Percentiles rank a stretch among this genome's conserved stretches.
Conservation (phyloP, 805 yeast species). For the Yamadazyma paraphyllophila region DNA sequence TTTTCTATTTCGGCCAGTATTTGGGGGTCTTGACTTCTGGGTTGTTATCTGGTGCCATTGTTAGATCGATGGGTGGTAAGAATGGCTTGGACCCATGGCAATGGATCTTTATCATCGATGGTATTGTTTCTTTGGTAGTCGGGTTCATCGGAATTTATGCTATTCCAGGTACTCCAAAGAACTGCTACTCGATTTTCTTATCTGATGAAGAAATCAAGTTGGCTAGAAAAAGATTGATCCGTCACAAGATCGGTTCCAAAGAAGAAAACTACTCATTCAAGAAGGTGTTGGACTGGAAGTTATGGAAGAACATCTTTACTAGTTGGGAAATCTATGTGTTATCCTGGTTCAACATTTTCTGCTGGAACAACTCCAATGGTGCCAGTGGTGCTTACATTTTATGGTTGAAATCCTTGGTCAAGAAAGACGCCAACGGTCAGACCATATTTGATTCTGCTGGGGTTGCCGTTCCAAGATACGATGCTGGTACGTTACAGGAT, state of each 20-base stretch:
- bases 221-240: conserved; percentile 27
- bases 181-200: conserved; percentile 34
- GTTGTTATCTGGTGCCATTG: conserved; percentile 57
- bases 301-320: conserved; percentile 53
- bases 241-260: conserved; percentile 21
- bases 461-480: conserved; percentile 20
- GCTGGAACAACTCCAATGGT: conserved; percentile 61
- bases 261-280: conserved; percentile 24
- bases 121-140: conserved; percentile 55
- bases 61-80: conserved; percentile 44
- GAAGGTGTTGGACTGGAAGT: conserved; percentile 38
- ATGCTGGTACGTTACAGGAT: conserved; percentile 36
- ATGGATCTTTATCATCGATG: conserved; percentile 72
- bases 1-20: conserved; percentile 61
- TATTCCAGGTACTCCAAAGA: conserved; percentile 66
- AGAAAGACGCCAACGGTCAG: conserved; percentile 13
- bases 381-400: conserved; percentile 43
- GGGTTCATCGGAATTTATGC: conserved; percentile 54
- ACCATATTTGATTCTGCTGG: conserved; percentile 21
- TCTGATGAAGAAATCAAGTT: conserved; percentile 35
- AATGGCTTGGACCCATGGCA: conserved; percentile 64
- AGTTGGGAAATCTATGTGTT: conserved; percentile 63
- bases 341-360: conserved; percentile 52
- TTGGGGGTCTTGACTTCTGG: conserved; percentile 64
- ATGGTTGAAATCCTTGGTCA: conserved; percentile 48